Conservation (phyloP, 208 protist genomes). For the Blechomonas ayalai region DNA sequence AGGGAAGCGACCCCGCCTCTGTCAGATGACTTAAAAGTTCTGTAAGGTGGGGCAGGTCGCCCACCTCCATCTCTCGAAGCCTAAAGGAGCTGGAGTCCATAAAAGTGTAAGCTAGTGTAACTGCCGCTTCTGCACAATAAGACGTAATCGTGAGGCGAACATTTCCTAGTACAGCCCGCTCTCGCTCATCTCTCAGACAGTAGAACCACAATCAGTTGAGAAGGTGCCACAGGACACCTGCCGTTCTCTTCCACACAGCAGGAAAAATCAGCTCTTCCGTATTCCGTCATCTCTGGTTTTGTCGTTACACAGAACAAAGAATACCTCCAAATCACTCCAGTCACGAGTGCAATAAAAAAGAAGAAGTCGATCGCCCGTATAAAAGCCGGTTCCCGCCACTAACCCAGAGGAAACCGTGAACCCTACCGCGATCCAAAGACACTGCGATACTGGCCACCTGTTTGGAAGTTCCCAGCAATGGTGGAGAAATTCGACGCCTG, state of each 20-base stretch:
- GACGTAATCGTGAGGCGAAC: slow-evolving; percentile 1
- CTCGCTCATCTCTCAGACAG: slow-evolving; percentile 3
- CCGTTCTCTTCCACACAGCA: not conserved
- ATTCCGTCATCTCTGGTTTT: no score
- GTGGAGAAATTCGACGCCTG: slow-evolving; percentile 28
- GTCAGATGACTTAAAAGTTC: slow-evolving; percentile 29
- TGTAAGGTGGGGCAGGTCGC: slow-evolving; percentile 17
- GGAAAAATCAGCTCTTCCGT: no score
- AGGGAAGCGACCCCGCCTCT: slow-evolving; percentile 9
- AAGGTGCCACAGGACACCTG: not conserved
- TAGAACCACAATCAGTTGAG: not conserved
- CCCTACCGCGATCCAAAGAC: slow-evolving; percentile 20
- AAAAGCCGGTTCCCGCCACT: not conserved
- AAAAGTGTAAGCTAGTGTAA: slow-evolving; percentile 4
- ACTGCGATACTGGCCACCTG: slow-evolving; percentile 24
- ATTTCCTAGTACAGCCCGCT: not conserved
- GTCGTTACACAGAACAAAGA: not conserved
- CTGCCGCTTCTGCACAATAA: not conserved
- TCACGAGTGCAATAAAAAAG: not conserved
- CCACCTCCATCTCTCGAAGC: slow-evolving; percentile 9
- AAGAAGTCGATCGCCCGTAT: not conserved
- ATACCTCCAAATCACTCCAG: slow-evolving; percentile 1
- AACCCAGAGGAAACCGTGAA: not conserved
- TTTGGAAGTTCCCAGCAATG: slow-evolving; percentile 31
- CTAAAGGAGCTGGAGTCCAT: slow-evolving; percentile 4